Percentiles rank a stretch among this genome's conserved stretches.
Conservation (phyloP, 139 green algal genomes). For the Mychonastes homosphaera region DNA sequence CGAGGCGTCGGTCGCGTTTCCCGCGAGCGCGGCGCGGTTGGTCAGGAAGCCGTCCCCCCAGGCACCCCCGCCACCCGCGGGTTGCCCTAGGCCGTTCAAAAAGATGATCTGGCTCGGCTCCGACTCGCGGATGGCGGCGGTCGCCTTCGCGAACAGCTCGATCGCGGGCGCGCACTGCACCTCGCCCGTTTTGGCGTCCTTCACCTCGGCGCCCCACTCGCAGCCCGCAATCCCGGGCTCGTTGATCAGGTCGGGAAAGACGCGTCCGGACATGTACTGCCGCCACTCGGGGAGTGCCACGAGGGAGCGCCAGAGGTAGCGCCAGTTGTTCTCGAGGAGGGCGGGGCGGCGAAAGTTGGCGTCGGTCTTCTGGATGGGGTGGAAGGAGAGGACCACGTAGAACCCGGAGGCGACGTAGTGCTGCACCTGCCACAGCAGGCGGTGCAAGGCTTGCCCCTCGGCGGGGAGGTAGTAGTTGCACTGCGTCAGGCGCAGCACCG, state of each 20-base stretch:
- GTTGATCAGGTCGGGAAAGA: too few species aligned
- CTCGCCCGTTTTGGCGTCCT: too few species aligned
- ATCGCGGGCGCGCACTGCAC: background rate
- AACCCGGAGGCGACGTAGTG: constrained; percentile 13
- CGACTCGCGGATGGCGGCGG: background rate
- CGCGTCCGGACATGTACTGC: too few species aligned
- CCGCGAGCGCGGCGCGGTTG: background rate
- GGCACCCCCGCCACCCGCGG: background rate
- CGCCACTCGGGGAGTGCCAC: too few species aligned
- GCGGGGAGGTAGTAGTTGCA: constrained; percentile 19
- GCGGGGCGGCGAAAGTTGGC: too few species aligned
- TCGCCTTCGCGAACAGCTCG: background rate
- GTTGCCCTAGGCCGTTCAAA: background rate
- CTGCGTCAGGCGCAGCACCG: too few species aligned
- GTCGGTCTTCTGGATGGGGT: too few species aligned
- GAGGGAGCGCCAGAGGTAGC: too few species aligned
- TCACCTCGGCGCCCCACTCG: background rate
- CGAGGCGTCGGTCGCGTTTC: background rate
- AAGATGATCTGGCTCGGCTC: background rate
- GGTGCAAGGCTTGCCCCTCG: background rate
- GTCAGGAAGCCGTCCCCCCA: constrained; percentile 1
- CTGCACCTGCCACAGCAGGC: constrained; percentile 17
- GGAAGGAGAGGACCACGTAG: too few species aligned
- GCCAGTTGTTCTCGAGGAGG: too few species aligned
- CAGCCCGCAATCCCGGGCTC: background rate